A percentile compares a stretch with the other conserved stretches of the same genome.
Conservation (phyloP, 768 basidiomycete genomes). For the Gymnopilus dilepis region DNA sequence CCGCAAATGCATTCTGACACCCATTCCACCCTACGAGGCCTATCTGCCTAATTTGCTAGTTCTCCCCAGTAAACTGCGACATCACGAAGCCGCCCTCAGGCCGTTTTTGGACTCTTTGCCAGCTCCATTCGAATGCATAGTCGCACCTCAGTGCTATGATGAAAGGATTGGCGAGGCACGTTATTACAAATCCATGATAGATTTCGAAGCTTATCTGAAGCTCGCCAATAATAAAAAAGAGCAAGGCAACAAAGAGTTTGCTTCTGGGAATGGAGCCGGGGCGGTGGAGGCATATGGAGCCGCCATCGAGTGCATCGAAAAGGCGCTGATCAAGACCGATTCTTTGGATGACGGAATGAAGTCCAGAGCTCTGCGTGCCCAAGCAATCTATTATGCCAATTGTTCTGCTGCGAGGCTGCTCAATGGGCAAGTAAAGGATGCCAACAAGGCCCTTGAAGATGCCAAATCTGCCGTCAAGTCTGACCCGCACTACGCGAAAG, state of each 20-base stretch:
- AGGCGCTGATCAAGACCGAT: neutral
- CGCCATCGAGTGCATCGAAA: constrained; percentile 9
- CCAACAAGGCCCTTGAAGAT: neutral
- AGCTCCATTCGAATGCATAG: constrained; percentile 13
- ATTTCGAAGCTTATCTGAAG: constrained; percentile 9
- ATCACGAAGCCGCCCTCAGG: constrained; percentile 14
- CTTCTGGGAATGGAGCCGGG: neutral
- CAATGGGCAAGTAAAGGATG: neutral
- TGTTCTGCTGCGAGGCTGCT: constrained; percentile 11
- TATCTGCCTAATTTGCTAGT: constrained; percentile 14
- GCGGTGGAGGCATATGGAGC: constrained; percentile 4
- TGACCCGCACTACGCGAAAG: constrained; percentile 5
- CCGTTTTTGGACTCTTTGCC: constrained; percentile 26
- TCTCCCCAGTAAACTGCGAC: constrained; percentile 19
- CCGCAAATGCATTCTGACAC: constrained; percentile 19
- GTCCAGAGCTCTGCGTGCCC: neutral
- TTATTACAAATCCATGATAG: constrained; percentile 8
- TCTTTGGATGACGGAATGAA: neutral
- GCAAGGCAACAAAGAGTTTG: constrained; percentile 4
- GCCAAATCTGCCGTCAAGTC: neutral
- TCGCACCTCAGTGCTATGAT: constrained; percentile 14
- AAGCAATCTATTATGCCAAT: constrained; percentile 3
- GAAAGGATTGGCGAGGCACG: constrained; percentile 7
- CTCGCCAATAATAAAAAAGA: constrained; percentile 4
- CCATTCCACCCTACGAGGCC: constrained; percentile 16